Conservation (phyloP, 73 alveolate species). For the Uronychia binucleata region DNA sequence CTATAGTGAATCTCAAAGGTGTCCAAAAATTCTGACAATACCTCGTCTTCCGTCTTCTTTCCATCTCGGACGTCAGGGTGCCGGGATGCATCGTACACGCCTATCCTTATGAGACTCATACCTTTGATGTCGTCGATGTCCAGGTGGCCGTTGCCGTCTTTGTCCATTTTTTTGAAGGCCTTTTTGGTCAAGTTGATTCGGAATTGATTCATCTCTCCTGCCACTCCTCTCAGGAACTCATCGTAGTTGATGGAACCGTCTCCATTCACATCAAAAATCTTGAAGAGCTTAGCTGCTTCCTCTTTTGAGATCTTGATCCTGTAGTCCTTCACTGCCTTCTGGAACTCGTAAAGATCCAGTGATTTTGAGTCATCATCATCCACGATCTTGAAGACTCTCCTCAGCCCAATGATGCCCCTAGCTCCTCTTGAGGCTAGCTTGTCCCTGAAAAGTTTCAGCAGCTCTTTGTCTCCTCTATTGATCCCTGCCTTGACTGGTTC, state of each 20-base stretch:
- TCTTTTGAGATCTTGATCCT: conserved; percentile 47
- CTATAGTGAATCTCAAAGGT: conserved; percentile 76
- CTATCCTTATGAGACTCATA: neutral
- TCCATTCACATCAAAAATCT: conserved; percentile 39
- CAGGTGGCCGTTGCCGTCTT: conserved; percentile 63
- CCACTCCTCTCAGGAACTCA: conserved; percentile 72
- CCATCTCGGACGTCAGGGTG: conserved; percentile 78
- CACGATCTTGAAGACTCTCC: conserved; percentile 75
- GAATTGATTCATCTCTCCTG: conserved; percentile 78
- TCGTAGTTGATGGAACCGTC: conserved; percentile 51
- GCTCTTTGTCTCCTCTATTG: neutral
- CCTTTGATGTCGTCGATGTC: conserved; percentile 79
- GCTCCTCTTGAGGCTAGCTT: conserved; percentile 71
- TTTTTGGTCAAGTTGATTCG: conserved; percentile 53
- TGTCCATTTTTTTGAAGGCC: conserved; percentile 72
- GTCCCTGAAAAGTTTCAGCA: conserved; percentile 67
- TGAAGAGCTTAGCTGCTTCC: conserved; percentile 39
- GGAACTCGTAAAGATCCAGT: conserved; percentile 50
- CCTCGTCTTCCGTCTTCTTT: conserved; percentile 83
- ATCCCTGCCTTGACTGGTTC: conserved; percentile 19
- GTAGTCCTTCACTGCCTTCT: conserved; percentile 51
- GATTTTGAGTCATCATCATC: conserved; percentile 69
- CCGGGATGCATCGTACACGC: conserved; percentile 63
- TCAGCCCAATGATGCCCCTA: conserved; percentile 76
- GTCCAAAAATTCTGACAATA: conserved; percentile 75